Evolutionary conservation across 495 filamentous ascomycete genomes (phyloP).

Genomic region (Lophiotrema nucula): DNA sequence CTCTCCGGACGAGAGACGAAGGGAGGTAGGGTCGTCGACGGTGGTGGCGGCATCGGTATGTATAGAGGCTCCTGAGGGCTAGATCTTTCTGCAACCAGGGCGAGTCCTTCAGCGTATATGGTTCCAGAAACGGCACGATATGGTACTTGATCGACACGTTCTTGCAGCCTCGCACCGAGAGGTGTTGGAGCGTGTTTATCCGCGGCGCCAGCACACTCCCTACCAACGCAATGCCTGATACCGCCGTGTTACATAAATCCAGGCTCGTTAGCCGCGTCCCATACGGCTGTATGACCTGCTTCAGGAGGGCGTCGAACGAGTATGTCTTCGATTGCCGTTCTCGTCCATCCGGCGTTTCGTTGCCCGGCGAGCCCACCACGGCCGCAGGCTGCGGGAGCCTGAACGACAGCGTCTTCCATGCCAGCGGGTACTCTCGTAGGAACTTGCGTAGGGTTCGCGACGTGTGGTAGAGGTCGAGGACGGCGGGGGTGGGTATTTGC

Average conservation of each 20-base stretch:
- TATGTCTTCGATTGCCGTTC: slow-evolving; percentile 56
- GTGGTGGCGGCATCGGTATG: slow-evolving; percentile 62
- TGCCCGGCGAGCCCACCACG: slow-evolving; percentile 30
- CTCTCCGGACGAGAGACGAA: slow-evolving; percentile 53
- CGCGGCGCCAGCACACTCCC: slow-evolving; percentile 54
- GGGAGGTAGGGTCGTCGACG: slow-evolving; percentile 59
- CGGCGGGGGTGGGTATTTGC: slow-evolving; percentile 56
- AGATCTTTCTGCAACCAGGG: slow-evolving; percentile 51
- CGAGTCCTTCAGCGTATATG: slow-evolving; percentile 26
- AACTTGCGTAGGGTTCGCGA: slow-evolving; percentile 55
- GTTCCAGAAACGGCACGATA: slow-evolving; percentile 55
- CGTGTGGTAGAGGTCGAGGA: slow-evolving; percentile 59
- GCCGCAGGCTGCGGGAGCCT: slow-evolving; percentile 48
- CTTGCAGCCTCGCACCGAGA: slow-evolving; percentile 63
- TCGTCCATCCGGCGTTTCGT: slow-evolving; percentile 37
- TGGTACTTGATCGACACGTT: slow-evolving; percentile 67
- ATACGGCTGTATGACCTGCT: slow-evolving; percentile 55
- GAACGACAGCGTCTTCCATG: slow-evolving; percentile 63
- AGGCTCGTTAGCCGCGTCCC: slow-evolving; percentile 56
- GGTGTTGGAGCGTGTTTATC: slow-evolving; percentile 54
- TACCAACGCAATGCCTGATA: slow-evolving; percentile 56
- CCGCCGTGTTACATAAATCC: slow-evolving; percentile 62
- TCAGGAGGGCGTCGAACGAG: slow-evolving; percentile 57
- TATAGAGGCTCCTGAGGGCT: slow-evolving; percentile 60
- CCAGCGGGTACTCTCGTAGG: slow-evolving; percentile 56